Base-by-base conservation (phyloP, 129 eudicot species). In the Lactuca saligna region DNA sequence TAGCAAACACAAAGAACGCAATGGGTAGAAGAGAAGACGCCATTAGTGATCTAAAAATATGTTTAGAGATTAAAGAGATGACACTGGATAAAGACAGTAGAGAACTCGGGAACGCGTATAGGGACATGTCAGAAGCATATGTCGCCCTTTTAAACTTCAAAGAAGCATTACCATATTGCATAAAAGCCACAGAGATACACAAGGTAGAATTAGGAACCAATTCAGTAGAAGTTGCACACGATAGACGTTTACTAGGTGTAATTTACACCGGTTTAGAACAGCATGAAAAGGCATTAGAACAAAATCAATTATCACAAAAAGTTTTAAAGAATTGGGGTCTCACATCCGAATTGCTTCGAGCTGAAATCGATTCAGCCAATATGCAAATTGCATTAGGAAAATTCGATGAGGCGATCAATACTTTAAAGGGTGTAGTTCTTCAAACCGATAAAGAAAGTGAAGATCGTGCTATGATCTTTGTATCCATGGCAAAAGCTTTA, bases 11-110 rank as follows among this genome's bases (percentile, higher is more conserved):
- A 1, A 94, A 89, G 86, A 87, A 78, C 7, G 97, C 95, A 0
- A 59, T 93, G 82, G 97, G 97, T 68, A 87, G 99, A 86, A 85
- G 97, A 57, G 96, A 94, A 62, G 99, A 94, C 75, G 97, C 93
- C 16, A 74, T 89, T 60, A 77, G 39, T 15, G 75, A 94, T 78
- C 75, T 85, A 14, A 87, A 76, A 77, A 87, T 68, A 68, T 84
- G 96, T 46, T 74, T 93, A 71, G 95, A 87, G 48, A 84, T 93
- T 55, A 87, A 94, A 60, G 97, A 89, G 62, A 70, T 65, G 81
- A 81, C 81, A 5, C 73, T 89, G 78, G 93, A 86, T 29, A 66
- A 85, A 66, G 72, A 81, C 68, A 87, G 97, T 76, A 70, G 75
- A 48, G 96, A 89, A 68, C 83, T 94, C 8, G 98, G 97, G 16